These are phyloP conservation scores for Phaeosphaeriaceae sp. DNA, from an alignment of 2,329 filamentous ascomycete genomes.

Conservation along the genomic window DNA sequence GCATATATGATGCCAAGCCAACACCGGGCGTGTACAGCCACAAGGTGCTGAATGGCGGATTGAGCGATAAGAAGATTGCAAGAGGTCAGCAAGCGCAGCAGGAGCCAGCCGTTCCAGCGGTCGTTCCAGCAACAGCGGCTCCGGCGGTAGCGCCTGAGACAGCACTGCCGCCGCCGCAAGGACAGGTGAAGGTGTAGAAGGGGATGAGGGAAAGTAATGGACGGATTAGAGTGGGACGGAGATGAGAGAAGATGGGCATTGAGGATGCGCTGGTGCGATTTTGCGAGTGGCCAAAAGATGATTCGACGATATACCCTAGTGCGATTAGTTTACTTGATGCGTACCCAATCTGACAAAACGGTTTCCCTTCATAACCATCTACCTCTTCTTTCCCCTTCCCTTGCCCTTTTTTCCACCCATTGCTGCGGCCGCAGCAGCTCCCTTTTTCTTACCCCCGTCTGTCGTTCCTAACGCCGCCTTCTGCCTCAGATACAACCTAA, in stretches of 20 bases:
- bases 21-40: slow-evolving; percentile 76
- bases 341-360: neutral
- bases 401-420: slow-evolving; percentile 38
- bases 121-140: too few relatives aligned
- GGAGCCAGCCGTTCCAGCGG: neutral
- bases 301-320: neutral
- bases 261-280: too few relatives aligned
- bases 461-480: slow-evolving; percentile 44
- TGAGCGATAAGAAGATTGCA: neutral
- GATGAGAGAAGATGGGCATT: neutral
- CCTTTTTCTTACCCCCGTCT: slow-evolving; percentile 39
- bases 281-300: neutral
- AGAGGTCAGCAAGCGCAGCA: neutral
- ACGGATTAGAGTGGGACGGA: neutral
- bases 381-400: slow-evolving; percentile 40
- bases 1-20: slow-evolving; percentile 59
- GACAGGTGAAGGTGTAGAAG: neutral
- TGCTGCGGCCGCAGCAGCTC: slow-evolving; percentile 22
- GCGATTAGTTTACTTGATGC: too few relatives aligned
- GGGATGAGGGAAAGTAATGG: neutral
- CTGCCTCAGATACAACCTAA: slow-evolving; percentile 44
- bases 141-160: too few relatives aligned
- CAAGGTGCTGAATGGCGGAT: slow-evolving; percentile 73
- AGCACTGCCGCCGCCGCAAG: too few relatives aligned
- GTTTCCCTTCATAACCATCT: slow-evolving; percentile 9